These are phyloP conservation scores for Didymella keratinophila DNA, from an alignment of 2,329 filamentous ascomycete genomes.

Conservation along the genomic window DNA sequence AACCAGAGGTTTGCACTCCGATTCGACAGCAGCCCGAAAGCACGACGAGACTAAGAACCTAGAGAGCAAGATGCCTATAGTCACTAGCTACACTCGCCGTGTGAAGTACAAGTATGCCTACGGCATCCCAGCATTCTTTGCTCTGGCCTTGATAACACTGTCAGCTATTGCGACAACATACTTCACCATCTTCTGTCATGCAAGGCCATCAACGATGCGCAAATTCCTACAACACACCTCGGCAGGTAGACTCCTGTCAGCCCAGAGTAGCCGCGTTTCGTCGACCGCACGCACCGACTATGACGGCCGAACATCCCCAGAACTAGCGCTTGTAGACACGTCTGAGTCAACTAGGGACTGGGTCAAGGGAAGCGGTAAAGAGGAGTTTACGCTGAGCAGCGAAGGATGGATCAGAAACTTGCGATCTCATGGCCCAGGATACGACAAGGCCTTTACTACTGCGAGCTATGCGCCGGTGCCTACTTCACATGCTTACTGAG, in stretches of 20 bases:
- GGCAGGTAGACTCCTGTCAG: not conserved
- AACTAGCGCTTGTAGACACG: not conserved
- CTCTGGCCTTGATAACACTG: not conserved
- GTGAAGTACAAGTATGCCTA: constrained; percentile 4
- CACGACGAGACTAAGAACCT: not conserved
- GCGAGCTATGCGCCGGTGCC: constrained; percentile 3
- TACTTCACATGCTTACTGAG: not conserved
- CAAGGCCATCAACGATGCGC: constrained; percentile 1
- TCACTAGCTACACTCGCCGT: not conserved
- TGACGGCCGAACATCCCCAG: not conserved
- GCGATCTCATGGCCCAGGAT: not conserved
- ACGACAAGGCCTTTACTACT: not conserved
- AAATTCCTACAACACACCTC: constrained; percentile 1
- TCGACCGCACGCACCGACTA: too few relatives aligned
- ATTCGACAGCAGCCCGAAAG: constrained; percentile 44
- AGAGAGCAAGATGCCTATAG: not conserved
- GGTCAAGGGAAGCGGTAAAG: not conserved
- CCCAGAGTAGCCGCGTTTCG: not conserved
- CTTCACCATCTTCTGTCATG: not conserved
- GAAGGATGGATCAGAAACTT: not conserved
- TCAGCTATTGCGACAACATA: not conserved
- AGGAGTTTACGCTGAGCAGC: not conserved
- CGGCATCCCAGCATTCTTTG: not conserved
- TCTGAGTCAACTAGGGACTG: not conserved
- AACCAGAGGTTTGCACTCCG: constrained; percentile 36